Evolutionary conservation across 371 early-diverging fungal genomes (phyloP).

Genomic region (Syncephalastrum monosporum): DNA sequence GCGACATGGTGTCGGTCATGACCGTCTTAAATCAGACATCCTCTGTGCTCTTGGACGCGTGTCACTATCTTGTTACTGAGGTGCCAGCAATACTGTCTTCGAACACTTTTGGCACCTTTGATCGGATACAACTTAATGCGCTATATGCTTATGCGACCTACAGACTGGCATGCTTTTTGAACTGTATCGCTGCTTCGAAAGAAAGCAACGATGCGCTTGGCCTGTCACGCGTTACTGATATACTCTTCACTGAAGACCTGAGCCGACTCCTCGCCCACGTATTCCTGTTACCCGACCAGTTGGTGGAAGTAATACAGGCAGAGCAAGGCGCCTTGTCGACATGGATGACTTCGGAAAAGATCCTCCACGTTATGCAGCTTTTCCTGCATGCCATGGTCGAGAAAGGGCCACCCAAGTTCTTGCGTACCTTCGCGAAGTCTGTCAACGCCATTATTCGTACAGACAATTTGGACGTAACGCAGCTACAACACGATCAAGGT

Average conservation of each 20-base stretch:
- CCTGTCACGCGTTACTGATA: conserved; percentile 1
- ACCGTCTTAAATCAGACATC: conserved; percentile 5
- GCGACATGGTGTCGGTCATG: conserved; percentile 15
- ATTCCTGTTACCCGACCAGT: conserved; percentile 28
- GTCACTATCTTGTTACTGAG: conserved; percentile 9
- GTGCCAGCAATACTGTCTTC: too few species aligned
- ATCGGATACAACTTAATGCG: conserved; percentile 13
- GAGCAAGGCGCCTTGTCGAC: conserved; percentile 22
- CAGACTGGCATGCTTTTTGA: conserved; percentile 22
- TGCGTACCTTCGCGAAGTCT: conserved; percentile 11
- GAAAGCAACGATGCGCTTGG: not conserved
- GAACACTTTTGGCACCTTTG: conserved; percentile 3
- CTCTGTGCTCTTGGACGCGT: conserved; percentile 15
- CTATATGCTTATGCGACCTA: conserved; percentile 22
- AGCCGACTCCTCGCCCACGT: conserved; percentile 15
- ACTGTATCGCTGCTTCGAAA: conserved; percentile 6
- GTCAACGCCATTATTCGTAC: conserved; percentile 6
- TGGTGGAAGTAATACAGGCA: conserved; percentile 22
- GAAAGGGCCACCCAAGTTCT: conserved; percentile 6
- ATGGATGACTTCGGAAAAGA: conserved; percentile 11
- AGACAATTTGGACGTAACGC: conserved; percentile 30
- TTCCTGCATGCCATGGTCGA: conserved; percentile 18
- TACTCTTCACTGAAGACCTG: conserved; percentile 13
- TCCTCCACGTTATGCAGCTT: conserved; percentile 11
- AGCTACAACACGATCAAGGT: conserved; percentile 33